Evolutionary conservation across 2,329 filamentous ascomycete genomes (phyloP).

Genomic region (Phoma sp.): DNA sequence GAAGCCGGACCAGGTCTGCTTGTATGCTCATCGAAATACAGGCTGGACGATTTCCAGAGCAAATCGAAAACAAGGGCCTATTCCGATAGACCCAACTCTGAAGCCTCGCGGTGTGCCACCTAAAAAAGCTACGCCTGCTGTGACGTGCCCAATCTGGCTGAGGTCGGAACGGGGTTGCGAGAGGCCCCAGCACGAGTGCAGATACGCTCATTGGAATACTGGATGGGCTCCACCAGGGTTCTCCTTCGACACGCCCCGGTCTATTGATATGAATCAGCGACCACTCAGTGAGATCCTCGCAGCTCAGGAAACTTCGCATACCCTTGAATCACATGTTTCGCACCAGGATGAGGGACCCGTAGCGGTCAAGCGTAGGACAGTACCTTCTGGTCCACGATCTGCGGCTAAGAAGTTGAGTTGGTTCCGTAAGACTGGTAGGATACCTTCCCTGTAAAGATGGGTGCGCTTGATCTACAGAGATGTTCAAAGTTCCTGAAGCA

Average conservation of each 20-base stretch:
- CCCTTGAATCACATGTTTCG: too few relatives aligned
- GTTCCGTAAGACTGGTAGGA: constrained; percentile 1
- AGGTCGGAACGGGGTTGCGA: constrained; percentile 16
- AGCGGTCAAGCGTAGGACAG: too few relatives aligned
- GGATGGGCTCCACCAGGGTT: constrained; percentile 18
- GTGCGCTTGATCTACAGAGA: not conserved
- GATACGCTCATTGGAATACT: constrained; percentile 19
- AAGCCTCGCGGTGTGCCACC: not conserved
- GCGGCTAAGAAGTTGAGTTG: not conserved
- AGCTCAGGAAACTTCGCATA: not conserved
- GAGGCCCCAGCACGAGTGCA: constrained; percentile 24
- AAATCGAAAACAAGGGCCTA: not conserved
- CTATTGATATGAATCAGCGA: not conserved
- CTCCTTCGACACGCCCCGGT: not conserved
- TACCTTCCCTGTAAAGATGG: too few relatives aligned
- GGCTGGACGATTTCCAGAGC: constrained; percentile 14
- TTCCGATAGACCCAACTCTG: constrained; percentile 19
- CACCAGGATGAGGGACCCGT: too few relatives aligned
- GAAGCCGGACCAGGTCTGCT: constrained; percentile 21
- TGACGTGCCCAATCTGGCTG: constrained; percentile 29
- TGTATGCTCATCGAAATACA: constrained; percentile 34
- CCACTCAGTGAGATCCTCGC: not conserved
- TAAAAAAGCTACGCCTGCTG: constrained; percentile 4
- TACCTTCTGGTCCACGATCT: too few relatives aligned
- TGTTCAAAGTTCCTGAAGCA: too few relatives aligned